A percentile compares a stretch with the other conserved stretches of the same genome.
phyloP scores from a whole-genome alignment of 169 alveolate genomes.

The Eimeria nieschulzi region DNA sequence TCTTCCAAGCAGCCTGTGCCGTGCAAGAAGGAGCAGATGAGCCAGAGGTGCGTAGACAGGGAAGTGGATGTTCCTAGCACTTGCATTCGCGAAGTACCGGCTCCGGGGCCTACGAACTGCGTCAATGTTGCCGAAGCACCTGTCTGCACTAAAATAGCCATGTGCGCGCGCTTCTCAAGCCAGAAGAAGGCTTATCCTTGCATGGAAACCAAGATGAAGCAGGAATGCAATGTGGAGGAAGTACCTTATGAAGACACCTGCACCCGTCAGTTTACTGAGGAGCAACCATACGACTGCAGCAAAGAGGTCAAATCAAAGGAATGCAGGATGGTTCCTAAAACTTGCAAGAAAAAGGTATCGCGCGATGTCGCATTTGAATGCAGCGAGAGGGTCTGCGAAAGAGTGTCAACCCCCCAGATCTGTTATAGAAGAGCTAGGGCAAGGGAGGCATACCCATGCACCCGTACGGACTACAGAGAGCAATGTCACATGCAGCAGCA shows the following conservation, averaged over 20 bases:
- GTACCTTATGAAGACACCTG: constrained; percentile 74
- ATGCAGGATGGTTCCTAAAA: constrained; percentile 66
- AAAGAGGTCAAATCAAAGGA: constrained; percentile 59
- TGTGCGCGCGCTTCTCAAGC: constrained; percentile 61
- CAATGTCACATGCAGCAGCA: constrained; percentile 64
- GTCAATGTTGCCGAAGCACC: constrained; percentile 48
- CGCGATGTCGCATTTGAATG: constrained; percentile 73
- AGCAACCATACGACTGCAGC: constrained; percentile 69
- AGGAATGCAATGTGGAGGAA: constrained; percentile 61
- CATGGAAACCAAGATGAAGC: constrained; percentile 70
- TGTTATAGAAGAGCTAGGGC: constrained; percentile 69
- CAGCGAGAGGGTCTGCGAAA: constrained; percentile 70
- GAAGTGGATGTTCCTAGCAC: constrained; percentile 72
- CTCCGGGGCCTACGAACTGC: constrained; percentile 61
- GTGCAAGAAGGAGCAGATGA: constrained; percentile 62
- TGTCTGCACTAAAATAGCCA: constrained; percentile 32
- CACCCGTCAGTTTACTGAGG: constrained; percentile 57
- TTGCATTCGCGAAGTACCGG: constrained; percentile 68
- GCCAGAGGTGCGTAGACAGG: constrained; percentile 57
- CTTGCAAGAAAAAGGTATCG: constrained; percentile 56
- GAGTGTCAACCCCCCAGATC: constrained; percentile 50
- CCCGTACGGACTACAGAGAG: constrained; percentile 59
- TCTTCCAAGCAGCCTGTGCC: constrained; percentile 59
- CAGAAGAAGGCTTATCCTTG: constrained; percentile 69
- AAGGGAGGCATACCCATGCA: constrained; percentile 66